Evolutionary conservation across 352 stramenopile species (phyloP).

Genomic region (Globisporangium yorkense): DNA sequence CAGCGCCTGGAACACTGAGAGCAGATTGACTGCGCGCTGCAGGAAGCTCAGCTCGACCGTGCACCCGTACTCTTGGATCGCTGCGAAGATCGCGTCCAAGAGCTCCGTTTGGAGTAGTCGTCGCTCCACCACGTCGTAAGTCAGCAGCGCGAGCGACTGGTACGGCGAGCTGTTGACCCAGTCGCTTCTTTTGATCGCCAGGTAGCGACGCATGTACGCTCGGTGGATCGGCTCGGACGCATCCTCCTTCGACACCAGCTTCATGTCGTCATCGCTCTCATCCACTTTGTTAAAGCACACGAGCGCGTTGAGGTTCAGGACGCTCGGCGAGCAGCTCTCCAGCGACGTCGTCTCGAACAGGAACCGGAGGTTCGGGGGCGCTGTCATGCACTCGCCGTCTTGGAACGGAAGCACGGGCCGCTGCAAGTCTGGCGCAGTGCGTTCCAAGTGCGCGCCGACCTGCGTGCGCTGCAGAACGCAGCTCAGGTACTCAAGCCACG

Average conservation of each 20-base stretch:
- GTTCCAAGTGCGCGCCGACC: not conserved
- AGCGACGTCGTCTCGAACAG: conserved; percentile 50
- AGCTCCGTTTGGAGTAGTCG: conserved; percentile 19
- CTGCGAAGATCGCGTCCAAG: conserved; percentile 14
- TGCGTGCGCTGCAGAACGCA: conserved; percentile 13
- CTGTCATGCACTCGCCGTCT: conserved; percentile 48
- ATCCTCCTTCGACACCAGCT: not conserved
- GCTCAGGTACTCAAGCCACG: conserved; percentile 37
- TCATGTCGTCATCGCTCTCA: not conserved
- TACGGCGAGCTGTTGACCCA: not conserved
- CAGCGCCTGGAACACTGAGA: conserved; percentile 38
- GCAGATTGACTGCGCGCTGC: conserved; percentile 37
- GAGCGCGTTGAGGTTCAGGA: conserved; percentile 25
- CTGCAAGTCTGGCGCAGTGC: not conserved
- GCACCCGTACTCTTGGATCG: conserved; percentile 26
- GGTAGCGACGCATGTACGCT: conserved; percentile 22
- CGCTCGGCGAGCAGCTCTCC: conserved; percentile 22
- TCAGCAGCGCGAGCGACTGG: conserved; percentile 1
- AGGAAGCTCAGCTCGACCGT: conserved; percentile 22
- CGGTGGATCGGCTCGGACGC: conserved; percentile 14
- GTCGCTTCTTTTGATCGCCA: conserved; percentile 16
- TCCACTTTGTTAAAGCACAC: conserved; percentile 14
- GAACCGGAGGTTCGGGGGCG: conserved; percentile 57
- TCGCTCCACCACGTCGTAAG: conserved; percentile 21
- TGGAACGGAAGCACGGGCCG: conserved; percentile 20